Base-by-base conservation (phyloP, 352 stramenopile species). In the Globisporangium barbulae region DNA sequence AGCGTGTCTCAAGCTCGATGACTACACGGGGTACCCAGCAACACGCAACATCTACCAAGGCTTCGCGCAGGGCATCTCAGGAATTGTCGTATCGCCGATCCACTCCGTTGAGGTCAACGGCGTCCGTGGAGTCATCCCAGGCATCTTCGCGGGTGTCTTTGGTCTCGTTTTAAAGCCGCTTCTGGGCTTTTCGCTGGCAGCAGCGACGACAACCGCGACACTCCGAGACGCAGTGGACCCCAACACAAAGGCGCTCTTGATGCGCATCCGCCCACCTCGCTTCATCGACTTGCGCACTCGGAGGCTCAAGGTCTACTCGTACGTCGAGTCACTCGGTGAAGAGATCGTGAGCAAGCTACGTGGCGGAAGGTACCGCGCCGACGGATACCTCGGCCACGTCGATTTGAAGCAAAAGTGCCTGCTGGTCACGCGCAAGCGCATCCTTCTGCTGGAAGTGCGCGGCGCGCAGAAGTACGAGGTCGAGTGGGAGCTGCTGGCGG, bases 1-100 rank as follows among this genome's bases (percentile, higher is more conserved):
- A 58, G 88, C 88, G 2, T 96, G 88, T 56, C 67, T 93, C 42
- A 94, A 93, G 64, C 59, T 96, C 50, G 88, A 96, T 52, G 85
- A 93, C 71, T 96, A 96, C 71, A 94, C 88, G 6, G 88, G 85
- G 8, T 96, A 96, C 42, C 83, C 83, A 5, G 83, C 85, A 5
- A 93, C 88, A 8, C 79, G 83, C 13, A 92, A 93, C 65, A 91
- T 96, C 37, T 96, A 94, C 55, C 88, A 96, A 63, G 88, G 85
- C 9, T 81, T 96, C 15, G 88, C 87, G 13, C 88, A 96, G 65
- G 85, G 88, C 31, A 83, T 94, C 25, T 94, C 88, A 1, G 88
- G 88, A 37, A 68, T 96, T 9, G 85, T 94, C 6, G 88, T 96
- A 3, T 85, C 85, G 0, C 88, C 88, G 2, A 96, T 96, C 48